Percentiles rank a stretch among this genome's conserved stretches.
Conservation (phyloP, 345 rosid species). For the Euphorbia lathyris region DNA sequence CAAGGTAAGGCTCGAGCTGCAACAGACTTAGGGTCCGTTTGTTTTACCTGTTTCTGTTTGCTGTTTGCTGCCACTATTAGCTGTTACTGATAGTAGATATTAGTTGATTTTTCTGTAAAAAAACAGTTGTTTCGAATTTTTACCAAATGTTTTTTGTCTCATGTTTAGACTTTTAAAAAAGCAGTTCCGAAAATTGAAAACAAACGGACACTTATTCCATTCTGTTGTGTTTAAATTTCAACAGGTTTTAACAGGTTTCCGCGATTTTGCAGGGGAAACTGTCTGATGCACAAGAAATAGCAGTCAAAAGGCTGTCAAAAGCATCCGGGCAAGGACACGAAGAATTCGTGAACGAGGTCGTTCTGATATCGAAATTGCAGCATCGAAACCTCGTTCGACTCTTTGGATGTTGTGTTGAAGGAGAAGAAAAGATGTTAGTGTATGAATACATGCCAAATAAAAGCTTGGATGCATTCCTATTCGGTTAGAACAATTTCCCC, state of each 20-base stretch:
- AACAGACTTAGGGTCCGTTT: too few relatives aligned
- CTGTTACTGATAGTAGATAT: too few relatives aligned
- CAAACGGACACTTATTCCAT: not conserved
- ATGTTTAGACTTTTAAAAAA: too few relatives aligned
- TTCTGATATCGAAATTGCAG: not conserved
- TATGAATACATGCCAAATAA: conserved; percentile 26
- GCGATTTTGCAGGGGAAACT: conserved; percentile 12
- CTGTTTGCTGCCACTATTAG: too few relatives aligned
- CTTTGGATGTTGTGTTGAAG: conserved; percentile 21
- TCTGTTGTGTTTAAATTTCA: not conserved
- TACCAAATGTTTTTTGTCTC: too few relatives aligned
- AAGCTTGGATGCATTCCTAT: conserved; percentile 19
- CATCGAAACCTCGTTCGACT: conserved; percentile 26
- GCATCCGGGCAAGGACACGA: conserved; percentile 29
- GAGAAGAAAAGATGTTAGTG: conserved; percentile 18
- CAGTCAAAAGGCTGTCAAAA: conserved; percentile 29
- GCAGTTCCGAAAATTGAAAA: too few relatives aligned
- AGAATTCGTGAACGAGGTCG: conserved; percentile 37
- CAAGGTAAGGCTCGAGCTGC: conserved; percentile 20
- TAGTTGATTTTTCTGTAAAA: too few relatives aligned
- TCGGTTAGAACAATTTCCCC: not conserved
- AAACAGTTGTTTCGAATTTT: too few relatives aligned
- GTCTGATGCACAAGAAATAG: conserved; percentile 14
- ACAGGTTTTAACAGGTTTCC: not conserved
- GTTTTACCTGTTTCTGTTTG: too few relatives aligned